Evolutionary conservation across 768 basidiomycete species (phyloP).

Genomic region (Mycena chlorophos): DNA sequence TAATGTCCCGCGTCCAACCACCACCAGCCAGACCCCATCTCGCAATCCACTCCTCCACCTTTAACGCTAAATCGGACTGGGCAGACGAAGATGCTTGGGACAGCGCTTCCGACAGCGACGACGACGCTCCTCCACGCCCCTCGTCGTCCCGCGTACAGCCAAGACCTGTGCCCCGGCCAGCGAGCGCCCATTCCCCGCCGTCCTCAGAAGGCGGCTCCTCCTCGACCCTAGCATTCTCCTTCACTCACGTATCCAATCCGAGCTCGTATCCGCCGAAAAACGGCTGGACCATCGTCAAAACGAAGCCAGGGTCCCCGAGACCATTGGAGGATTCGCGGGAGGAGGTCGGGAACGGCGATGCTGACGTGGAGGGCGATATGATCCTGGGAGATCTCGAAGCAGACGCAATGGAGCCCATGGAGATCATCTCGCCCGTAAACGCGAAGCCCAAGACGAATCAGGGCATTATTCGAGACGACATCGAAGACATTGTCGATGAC

Average conservation of each 20-base stretch:
- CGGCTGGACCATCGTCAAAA: conserved; percentile 79
- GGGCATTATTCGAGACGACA: conserved; percentile 61
- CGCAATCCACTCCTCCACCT: conserved; percentile 55
- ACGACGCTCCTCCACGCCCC: conserved; percentile 56
- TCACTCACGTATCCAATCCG: conserved; percentile 74
- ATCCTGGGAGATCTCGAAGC: conserved; percentile 74
- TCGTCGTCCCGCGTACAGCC: conserved; percentile 43
- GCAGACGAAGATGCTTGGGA: conserved; percentile 90
- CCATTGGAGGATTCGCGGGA: conserved; percentile 25
- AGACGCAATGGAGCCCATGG: conserved; percentile 37
- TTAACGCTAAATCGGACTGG: conserved; percentile 51
- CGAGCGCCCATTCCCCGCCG: conserved; percentile 36
- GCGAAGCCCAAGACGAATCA: conserved; percentile 46
- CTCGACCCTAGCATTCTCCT: conserved; percentile 74
- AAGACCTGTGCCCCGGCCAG: conserved; percentile 54
- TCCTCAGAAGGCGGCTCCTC: conserved; percentile 39
- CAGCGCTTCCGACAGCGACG: conserved; percentile 60
- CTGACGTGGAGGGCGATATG: conserved; percentile 76
- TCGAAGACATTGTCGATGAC: conserved; percentile 73
- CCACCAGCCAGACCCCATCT: conserved; percentile 77
- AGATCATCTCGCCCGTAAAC: conserved; percentile 26
- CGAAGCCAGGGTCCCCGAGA: conserved; percentile 22
- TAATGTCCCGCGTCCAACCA: conserved; percentile 46
- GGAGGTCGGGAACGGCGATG: conserved; percentile 46
- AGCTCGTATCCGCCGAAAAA: conserved; percentile 72